Base-by-base conservation (phyloP, 2,329 filamentous ascomycete genomes). In the Hymenoscyphus scutula region DNA sequence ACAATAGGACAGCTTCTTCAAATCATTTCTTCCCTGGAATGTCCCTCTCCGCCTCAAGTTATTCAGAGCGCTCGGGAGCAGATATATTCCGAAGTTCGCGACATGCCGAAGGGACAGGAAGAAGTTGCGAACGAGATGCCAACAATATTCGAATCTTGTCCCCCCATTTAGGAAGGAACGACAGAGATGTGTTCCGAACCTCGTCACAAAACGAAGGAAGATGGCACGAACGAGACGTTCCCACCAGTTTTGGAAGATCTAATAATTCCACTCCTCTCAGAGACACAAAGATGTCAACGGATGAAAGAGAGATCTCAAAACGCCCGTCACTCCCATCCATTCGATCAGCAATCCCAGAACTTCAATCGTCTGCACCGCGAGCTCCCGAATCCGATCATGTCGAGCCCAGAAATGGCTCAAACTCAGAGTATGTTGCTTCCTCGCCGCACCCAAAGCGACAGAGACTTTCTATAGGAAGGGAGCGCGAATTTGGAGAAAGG, bases 261-360 rank as follows among this genome's bases (percentile, higher is more conserved):
- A 48, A 48, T 11, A 48, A 25, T 11, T 7, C 6, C n/a, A 23
- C 41, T 23, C 41, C 41, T 48, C 19, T 11, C n/a, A 48, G 41
- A 48, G 41, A 48, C 41, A 23, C 41, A 48, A 48, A 48, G n/a
- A 48, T 48, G 41, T n/a, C n/a, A n/a, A 25, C 19, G 41, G 41
- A 48, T 7, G 41, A 48, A 48, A 48, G 41, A 48, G 41, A 48
- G 11, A n/a, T 23, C 41, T 17, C 19, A 23, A 19, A 48, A 48
- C 41, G 41, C n/a, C 41, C 23, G 19, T 48, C 41, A 11, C 41
- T 48, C 19, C 41, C 41, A 48, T 48, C 41, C 41, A 48, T 48
- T 11, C n/a, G 41, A 48, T 48, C 41, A 48, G 41, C 41, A 48
- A 48, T 48, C n/a, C 41, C 41, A 23, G 41, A 48, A 10, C 41